Base-by-base conservation (phyloP, 1,139 yeast genomes). In the Taphrina sp. region DNA sequence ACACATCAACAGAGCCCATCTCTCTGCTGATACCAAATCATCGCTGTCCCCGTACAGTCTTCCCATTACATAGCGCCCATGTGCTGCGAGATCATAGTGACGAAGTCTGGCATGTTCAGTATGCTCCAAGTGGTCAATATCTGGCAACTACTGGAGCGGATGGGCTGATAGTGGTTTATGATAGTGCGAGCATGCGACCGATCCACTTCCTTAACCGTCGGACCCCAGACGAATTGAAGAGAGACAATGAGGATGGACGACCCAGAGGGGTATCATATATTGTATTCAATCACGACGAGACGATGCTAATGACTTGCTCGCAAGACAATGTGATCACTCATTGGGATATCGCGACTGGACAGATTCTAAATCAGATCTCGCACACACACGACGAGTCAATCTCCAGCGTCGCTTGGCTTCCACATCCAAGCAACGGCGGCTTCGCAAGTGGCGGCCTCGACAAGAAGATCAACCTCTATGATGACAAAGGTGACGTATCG, bases 51-150 rank as follows among this genome's bases (percentile, higher is more conserved):
- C 63, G 66, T 10, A 62, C 70, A 8, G 62, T 70, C 31, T 79
- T 84, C 61, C 92, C 92, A 1, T 70, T 70, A 26, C 69, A 71
- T 16, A 63, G 64, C 5, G 62, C 72, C 1, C 72, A 72, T 49
- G 67, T 73, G 0, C 63, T 88, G 20, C 66, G 71, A 1, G 73
- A 75, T 52, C 94, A 86, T 65, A 70, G 73, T 0, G 82, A 84
- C 63, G 96, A 90, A 67, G 94, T 87, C 3, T 90, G 96, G 96
- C 83, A 76, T 65, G 74, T 85, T 14, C 79, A 79, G 59, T 89
- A 87, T 66, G 84, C 94, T 2, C 87, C 89, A 38, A 77, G 78
- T 69, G 96, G 96, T 1, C 75, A 74, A 59, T 81, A 74, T 61
- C 71, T 90, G 52, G 95, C 88, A 7, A 79, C 92, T 0, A 88